phyloP scores from a whole-genome alignment of 306 rosid species.

The Hylodesmum podocarpum region DNA sequence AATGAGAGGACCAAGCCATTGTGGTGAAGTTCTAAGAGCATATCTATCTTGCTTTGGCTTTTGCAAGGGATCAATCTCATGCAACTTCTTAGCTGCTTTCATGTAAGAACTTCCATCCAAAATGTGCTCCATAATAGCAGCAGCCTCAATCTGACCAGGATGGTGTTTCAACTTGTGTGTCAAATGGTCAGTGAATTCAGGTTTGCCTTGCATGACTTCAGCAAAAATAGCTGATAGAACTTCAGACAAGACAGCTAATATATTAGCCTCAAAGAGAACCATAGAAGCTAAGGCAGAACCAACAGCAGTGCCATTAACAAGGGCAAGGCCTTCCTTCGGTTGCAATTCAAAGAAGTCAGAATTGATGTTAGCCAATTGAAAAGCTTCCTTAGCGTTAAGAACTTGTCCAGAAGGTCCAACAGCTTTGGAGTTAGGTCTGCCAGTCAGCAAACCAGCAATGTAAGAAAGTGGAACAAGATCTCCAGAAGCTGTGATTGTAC shows the following conservation, averaged over 20 bases:
- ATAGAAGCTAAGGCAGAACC: slow-evolving; percentile 86
- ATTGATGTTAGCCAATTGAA: slow-evolving; percentile 52
- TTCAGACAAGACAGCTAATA: slow-evolving; percentile 62
- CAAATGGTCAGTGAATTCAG: slow-evolving; percentile 86
- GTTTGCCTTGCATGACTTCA: slow-evolving; percentile 92
- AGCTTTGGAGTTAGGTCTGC: slow-evolving; percentile 72
- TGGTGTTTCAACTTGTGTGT: slow-evolving; percentile 89
- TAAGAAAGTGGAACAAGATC: slow-evolving; percentile 91
- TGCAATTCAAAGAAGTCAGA: slow-evolving; percentile 75
- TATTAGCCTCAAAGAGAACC: slow-evolving; percentile 76
- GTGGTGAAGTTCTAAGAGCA: slow-evolving; percentile 88
- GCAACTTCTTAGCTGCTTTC: slow-evolving; percentile 68
- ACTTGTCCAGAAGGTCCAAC: slow-evolving; percentile 62
- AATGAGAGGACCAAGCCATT: slow-evolving; percentile 86
- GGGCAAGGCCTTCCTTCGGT: slow-evolving; percentile 92
- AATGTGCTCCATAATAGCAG: slow-evolving; percentile 93
- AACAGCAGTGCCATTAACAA: slow-evolving; percentile 89
- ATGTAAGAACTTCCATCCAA: slow-evolving; percentile 86
- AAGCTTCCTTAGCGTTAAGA: slow-evolving; percentile 61
- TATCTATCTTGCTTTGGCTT: slow-evolving; percentile 90
- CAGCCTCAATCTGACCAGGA: slow-evolving; percentile 95
- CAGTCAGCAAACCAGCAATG: slow-evolving; percentile 77
- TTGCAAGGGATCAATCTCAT: slow-evolving; percentile 74
- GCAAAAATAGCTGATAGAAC: slow-evolving; percentile 74
- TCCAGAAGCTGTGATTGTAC: slow-evolving; percentile 83